phyloP scores from a whole-genome alignment of 164 flowering plant species.

The Echeveria elegans region DNA sequence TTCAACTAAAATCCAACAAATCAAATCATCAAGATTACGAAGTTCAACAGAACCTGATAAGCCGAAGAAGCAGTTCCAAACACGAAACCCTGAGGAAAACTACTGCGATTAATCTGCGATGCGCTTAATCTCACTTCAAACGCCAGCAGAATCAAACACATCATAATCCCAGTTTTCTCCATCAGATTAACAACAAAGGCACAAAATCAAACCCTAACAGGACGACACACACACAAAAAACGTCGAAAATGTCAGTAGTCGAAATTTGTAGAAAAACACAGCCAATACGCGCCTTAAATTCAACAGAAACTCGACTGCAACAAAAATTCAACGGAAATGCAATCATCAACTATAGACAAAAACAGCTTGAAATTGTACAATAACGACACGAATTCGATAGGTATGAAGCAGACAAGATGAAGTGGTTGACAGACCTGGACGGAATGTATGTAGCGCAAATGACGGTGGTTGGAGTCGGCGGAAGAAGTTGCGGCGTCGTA shows the following conservation, averaged over 20 bases:
- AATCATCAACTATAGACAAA: background rate
- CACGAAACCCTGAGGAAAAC: constrained; percentile 38
- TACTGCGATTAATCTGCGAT: constrained; percentile 24
- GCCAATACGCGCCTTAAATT: background rate
- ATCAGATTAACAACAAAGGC: background rate
- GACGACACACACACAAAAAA: background rate
- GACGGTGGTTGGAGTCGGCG: background rate
- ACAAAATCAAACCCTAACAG: background rate
- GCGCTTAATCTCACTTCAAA: constrained; percentile 22
- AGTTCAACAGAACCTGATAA: constrained; percentile 29
- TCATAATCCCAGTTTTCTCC: constrained; percentile 13
- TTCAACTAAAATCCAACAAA: background rate
- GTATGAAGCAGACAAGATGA: background rate
- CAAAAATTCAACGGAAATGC: background rate
- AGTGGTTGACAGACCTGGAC: background rate
- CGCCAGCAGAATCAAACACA: constrained; percentile 20
- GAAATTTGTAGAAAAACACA: no score
- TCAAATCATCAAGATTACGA: background rate
- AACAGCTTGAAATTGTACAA: background rate
- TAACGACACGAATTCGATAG: background rate
- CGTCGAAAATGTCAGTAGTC: background rate
- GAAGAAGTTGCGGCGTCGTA: background rate
- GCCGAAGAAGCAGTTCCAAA: constrained; percentile 50
- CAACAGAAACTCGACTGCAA: background rate
- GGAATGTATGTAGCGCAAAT: no score